These are phyloP conservation scores for Fraxinus sp. DNA, from an alignment of 305 asterid genomes.

Conservation along the genomic window DNA sequence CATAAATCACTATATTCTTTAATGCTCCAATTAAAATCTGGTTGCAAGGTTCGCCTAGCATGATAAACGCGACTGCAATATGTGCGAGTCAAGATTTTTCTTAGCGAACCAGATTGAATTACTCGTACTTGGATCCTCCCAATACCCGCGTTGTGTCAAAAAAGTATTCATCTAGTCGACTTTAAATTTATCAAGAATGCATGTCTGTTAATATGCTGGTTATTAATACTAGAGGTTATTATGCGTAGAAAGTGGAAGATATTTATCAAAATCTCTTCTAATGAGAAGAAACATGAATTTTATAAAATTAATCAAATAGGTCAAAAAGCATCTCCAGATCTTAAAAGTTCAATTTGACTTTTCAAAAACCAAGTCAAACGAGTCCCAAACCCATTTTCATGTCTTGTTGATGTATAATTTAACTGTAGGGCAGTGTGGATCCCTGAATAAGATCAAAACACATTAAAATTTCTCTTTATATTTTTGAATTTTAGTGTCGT, in stretches of 20 bases:
- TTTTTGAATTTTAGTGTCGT: no score
- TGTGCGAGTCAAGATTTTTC: neutral
- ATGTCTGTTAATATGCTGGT: no score
- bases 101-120: neutral
- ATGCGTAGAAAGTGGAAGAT: no score
- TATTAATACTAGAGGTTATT: no score
- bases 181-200: neutral
- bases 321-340: neutral
- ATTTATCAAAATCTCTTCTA: no score
- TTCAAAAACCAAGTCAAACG: neutral
- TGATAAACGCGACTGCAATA: neutral
- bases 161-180: neutral
- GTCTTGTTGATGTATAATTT: neutral
- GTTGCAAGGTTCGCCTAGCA: neutral
- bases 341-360: neutral
- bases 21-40: constrained; percentile 16
- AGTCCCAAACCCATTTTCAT: neutral
- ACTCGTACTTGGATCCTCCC: neutral
- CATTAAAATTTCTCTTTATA: no score
- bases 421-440: neutral
- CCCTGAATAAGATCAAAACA: neutral
- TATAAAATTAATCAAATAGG: no score
- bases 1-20: neutral
- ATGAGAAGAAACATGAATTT: no score
- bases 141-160: neutral